phyloP scores from a whole-genome alignment of 805 yeast species.

The Yamadazyma ubonensis region DNA sequence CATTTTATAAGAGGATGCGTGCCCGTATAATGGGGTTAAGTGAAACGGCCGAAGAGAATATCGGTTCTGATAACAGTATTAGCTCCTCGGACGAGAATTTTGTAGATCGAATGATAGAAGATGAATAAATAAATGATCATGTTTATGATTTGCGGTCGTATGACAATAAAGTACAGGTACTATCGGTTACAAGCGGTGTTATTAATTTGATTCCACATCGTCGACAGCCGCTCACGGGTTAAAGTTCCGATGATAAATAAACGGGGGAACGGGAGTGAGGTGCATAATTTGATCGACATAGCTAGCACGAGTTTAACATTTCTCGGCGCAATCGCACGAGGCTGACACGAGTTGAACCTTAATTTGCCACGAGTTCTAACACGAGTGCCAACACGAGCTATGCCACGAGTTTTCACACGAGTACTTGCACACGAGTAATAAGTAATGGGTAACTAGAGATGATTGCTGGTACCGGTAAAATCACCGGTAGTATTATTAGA shows the following conservation, averaged over 20 bases:
- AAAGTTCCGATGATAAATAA: not conserved
- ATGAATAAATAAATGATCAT: too few species aligned
- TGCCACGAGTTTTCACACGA: constrained; percentile 1
- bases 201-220: not conserved
- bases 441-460: too few species aligned
- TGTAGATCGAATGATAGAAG: too few species aligned
- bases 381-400: not conserved
- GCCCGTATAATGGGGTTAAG: too few species aligned
- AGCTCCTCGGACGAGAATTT: too few species aligned
- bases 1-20: constrained; percentile 12
- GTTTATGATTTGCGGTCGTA: not conserved
- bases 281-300: not conserved
- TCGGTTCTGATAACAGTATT: too few species aligned
- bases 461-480: too few species aligned
- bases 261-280: not conserved
- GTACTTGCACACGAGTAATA: too few species aligned
- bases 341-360: not conserved
- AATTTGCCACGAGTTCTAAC: not conserved
- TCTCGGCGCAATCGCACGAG: too few species aligned
- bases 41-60: too few species aligned
- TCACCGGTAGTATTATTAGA: too few species aligned
- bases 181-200: not conserved
- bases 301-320: not conserved
- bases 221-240: not conserved
- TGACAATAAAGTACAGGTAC: not conserved